Conservation (phyloP, 192 early-diverging fungal species). For the Linnemannia elongata region DNA sequence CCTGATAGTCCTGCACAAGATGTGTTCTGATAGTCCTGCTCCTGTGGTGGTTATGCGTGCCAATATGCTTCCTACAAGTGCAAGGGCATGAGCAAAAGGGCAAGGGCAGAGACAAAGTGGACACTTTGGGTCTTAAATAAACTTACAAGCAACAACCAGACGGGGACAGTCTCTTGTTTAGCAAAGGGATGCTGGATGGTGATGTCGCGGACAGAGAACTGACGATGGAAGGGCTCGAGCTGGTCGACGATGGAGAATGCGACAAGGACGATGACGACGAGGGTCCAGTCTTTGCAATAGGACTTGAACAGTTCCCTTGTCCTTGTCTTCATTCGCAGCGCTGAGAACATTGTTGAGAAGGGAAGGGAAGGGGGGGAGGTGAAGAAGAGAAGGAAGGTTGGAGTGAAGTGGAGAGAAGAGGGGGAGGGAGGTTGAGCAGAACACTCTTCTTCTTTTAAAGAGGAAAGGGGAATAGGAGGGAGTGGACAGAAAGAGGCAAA, state of each 20-base stretch:
- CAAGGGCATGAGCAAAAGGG: too few relatives aligned
- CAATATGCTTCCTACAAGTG: background rate
- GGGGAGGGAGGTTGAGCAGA: background rate
- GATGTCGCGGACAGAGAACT: conserved; percentile 81
- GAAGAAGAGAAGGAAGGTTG: background rate
- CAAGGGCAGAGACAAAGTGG: too few relatives aligned
- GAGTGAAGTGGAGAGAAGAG: background rate
- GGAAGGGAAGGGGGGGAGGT: background rate
- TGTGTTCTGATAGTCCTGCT: too few relatives aligned
- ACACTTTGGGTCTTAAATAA: too few relatives aligned
- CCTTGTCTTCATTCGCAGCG: conserved; percentile 20
- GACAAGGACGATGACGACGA: conserved; percentile 70
- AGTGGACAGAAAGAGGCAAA: background rate
- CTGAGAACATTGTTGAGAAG: conserved; percentile 11
- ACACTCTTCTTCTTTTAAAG: background rate
- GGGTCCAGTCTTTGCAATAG: conserved; percentile 58
- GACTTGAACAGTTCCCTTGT: conserved; percentile 41
- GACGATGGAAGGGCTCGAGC: conserved; percentile 79
- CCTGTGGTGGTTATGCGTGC: background rate
- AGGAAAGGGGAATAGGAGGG: background rate
- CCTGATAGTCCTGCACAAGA: too few relatives aligned
- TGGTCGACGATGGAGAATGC: conserved; percentile 71
- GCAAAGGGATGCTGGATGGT: conserved; percentile 77
- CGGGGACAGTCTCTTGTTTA: conserved; percentile 63
- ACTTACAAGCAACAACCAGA: conserved; percentile 50